phyloP scores from a whole-genome alignment of 495 filamentous ascomycete species.

The Podospora tetraspora region DNA sequence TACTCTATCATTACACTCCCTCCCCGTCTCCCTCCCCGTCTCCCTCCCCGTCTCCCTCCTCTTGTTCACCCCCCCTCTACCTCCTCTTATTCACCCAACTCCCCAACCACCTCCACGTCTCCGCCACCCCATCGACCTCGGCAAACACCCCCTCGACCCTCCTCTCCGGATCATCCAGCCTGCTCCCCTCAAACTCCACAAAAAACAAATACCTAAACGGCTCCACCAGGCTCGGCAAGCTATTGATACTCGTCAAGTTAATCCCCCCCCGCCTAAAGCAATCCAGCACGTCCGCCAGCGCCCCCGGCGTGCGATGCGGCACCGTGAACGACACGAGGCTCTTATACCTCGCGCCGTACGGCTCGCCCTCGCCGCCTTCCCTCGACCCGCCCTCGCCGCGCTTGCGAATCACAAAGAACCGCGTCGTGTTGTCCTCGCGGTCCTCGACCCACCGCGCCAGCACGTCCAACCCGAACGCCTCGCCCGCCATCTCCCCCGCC shows the following conservation, averaged over 20 bases:
- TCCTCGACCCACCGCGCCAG: constrained; percentile 79
- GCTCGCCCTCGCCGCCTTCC: constrained; percentile 3
- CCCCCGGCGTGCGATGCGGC: constrained; percentile 68
- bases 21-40: background rate
- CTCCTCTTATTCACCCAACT: constrained; percentile 47
- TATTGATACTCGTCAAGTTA: constrained; percentile 88
- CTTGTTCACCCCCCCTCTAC: background rate
- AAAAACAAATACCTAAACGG: constrained; percentile 95
- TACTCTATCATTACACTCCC: background rate
- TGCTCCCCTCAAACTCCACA: constrained; percentile 73
- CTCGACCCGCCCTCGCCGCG: background rate
- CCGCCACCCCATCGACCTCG: constrained; percentile 35
- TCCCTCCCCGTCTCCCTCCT: constrained; percentile 4
- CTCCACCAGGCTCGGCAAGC: constrained; percentile 66
- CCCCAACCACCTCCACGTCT: constrained; percentile 49
- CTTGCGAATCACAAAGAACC: constrained; percentile 74
- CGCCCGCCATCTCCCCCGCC: constrained; percentile 65
- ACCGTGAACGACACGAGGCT: constrained; percentile 77
- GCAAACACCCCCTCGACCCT: constrained; percentile 48
- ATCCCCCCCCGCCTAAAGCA: constrained; percentile 67
- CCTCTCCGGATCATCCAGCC: constrained; percentile 43
- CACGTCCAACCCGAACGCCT: constrained; percentile 58
- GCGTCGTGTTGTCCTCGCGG: constrained; percentile 72
- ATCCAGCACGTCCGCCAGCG: constrained; percentile 71
- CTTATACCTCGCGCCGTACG: constrained; percentile 46